Conservation (phyloP, 2,329 filamentous ascomycete species). For the Tolypocladium amazonense region DNA sequence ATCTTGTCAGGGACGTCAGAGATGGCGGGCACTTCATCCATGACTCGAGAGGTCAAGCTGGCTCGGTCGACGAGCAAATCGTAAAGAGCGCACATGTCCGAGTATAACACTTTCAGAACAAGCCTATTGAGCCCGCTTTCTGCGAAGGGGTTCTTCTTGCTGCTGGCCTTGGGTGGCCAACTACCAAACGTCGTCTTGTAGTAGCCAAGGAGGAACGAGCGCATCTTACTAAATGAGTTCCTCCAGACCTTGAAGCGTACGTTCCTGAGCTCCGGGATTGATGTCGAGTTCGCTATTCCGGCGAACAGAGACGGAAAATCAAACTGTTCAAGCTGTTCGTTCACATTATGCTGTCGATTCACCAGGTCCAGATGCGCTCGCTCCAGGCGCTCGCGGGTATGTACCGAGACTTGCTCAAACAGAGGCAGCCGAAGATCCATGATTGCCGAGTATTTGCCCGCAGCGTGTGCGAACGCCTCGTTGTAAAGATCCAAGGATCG, state of each 20-base stretch:
- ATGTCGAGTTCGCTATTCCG: slow-evolving; percentile 77
- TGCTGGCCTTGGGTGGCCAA: slow-evolving; percentile 87
- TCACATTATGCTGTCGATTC: slow-evolving; percentile 59
- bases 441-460: slow-evolving; percentile 73
- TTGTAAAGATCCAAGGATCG: slow-evolving; percentile 73
- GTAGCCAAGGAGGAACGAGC: slow-evolving; percentile 60
- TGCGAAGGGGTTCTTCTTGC: slow-evolving; percentile 83
- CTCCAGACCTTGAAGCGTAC: slow-evolving; percentile 82
- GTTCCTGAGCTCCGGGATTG: slow-evolving; percentile 61
- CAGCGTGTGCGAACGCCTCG: slow-evolving; percentile 84
- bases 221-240: slow-evolving; percentile 61
- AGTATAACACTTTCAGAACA: slow-evolving; percentile 72
- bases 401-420: slow-evolving; percentile 56
- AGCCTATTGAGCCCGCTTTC: slow-evolving; percentile 79
- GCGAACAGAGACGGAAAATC: slow-evolving; percentile 86
- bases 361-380: slow-evolving; percentile 72
- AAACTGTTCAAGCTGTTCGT: slow-evolving; percentile 70
- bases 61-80: slow-evolving; percentile 77
- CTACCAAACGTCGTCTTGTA: slow-evolving; percentile 49
- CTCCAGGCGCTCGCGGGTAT: slow-evolving; percentile 71
- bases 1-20: slow-evolving; percentile 48
- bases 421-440: slow-evolving; percentile 56
- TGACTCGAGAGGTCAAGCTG: slow-evolving; percentile 66
- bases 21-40: slow-evolving; percentile 52
- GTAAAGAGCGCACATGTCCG: slow-evolving; percentile 78